phyloP scores from a whole-genome alignment of 805 yeast species.

The Brettanomyces nanus region DNA sequence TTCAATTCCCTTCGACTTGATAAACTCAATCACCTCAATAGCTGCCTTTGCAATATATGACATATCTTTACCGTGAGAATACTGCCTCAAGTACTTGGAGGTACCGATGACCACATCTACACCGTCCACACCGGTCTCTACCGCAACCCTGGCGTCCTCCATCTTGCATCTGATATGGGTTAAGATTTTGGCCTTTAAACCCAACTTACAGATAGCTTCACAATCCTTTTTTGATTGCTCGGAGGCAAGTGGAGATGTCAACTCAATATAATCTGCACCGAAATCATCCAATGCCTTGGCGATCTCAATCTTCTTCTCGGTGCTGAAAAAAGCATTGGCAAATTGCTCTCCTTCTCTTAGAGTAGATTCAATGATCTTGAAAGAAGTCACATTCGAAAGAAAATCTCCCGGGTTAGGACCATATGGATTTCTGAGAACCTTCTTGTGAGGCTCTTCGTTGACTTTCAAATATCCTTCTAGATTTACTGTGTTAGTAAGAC shows the following conservation, averaged over 20 bases:
- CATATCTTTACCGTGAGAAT: conserved; percentile 98
- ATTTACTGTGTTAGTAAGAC: too few species aligned
- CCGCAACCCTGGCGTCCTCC: conserved; percentile 98
- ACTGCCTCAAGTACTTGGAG: conserved; percentile 88
- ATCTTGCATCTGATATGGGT: conserved; percentile 98
- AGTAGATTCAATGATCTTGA: conserved; percentile 91
- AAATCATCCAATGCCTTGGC: conserved; percentile 96
- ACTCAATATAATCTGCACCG: conserved; percentile 96
- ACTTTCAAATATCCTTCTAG: conserved; percentile 35
- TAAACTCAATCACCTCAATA: conserved; percentile 93
- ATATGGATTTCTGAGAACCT: conserved; percentile 46
- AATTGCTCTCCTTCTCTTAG: conserved; percentile 98
- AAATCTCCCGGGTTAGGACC: conserved; percentile 94
- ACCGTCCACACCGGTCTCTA: conserved; percentile 97
- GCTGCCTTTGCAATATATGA: conserved; percentile 94
- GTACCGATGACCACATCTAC: conserved; percentile 98
- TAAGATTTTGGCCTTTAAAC: conserved; percentile 88
- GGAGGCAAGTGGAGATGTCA: conserved; percentile 96
- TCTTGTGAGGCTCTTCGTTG: conserved; percentile 34
- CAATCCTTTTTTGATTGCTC: conserved; percentile 91
- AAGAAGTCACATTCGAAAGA: conserved; percentile 79
- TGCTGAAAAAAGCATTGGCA: conserved; percentile 91
- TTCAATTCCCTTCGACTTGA: conserved; percentile 93
- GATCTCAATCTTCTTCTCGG: conserved; percentile 92
- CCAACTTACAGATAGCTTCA: conserved; percentile 97